Percentiles rank a stretch among this genome's conserved stretches.
These are phyloP conservation scores for Pichia sp. DNA, from an alignment of 1,139 yeast genomes.

Conservation along the genomic window DNA sequence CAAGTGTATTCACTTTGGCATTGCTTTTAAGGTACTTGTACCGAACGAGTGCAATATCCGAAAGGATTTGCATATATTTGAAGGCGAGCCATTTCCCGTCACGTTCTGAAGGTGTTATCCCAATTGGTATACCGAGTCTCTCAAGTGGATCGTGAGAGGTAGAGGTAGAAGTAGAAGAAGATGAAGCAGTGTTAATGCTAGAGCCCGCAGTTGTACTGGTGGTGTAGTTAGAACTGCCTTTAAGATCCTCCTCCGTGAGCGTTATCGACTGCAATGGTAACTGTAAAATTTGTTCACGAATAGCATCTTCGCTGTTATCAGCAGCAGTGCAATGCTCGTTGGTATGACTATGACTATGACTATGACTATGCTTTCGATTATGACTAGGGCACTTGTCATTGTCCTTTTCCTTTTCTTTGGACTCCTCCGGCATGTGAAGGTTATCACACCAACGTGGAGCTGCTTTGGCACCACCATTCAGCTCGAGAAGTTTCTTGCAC, in stretches of 20 bases:
- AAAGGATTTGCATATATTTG: constrained; percentile 20
- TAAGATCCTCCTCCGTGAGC: not conserved
- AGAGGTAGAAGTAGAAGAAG: too few species aligned
- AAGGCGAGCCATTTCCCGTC: constrained; percentile 14
- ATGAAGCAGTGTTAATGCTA: too few species aligned
- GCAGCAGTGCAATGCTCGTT: not conserved
- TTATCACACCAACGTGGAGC: constrained; percentile 14
- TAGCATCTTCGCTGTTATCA: not conserved
- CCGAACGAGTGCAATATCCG: constrained; percentile 23
- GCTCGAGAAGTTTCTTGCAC: constrained; percentile 7
- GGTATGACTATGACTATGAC: too few species aligned
- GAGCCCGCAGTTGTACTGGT: too few species aligned
- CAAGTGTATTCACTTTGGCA: constrained; percentile 20
- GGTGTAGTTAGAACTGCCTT: too few species aligned
- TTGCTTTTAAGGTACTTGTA: constrained; percentile 24
- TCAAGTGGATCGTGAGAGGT: too few species aligned
- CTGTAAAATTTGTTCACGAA: not conserved
- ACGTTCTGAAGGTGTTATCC: too few species aligned
- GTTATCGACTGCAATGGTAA: constrained; percentile 11
- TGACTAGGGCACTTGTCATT: too few species aligned
- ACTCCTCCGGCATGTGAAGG: too few species aligned
- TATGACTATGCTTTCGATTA: too few species aligned
- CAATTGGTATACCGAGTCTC: too few species aligned
- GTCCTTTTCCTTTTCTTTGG: too few species aligned
- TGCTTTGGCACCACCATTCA: constrained; percentile 1